A percentile compares a stretch with the other conserved stretches of the same genome.
Conservation (phyloP, 345 rosid genomes). For the Acer yangbiense region DNA sequence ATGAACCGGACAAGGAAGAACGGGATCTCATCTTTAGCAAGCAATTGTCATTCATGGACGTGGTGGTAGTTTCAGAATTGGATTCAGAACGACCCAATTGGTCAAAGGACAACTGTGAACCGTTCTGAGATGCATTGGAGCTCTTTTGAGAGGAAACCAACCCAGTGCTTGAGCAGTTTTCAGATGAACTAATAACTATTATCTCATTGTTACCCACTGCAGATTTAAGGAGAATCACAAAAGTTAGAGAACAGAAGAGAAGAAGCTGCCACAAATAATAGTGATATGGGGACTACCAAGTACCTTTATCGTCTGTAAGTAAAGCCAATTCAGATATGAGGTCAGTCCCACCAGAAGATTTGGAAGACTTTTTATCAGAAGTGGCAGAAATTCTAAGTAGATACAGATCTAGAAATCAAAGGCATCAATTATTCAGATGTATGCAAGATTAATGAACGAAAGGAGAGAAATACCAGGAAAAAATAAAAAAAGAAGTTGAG, state of each 20-base stretch:
- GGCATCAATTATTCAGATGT: conserved; percentile 18
- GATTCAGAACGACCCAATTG: conserved; percentile 45
- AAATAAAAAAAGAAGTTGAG: background rate
- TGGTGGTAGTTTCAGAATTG: conserved; percentile 48
- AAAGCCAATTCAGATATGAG: conserved; percentile 42
- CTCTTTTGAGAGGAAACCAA: conserved; percentile 41
- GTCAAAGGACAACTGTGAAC: conserved; percentile 41
- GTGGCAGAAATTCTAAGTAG: conserved; percentile 36
- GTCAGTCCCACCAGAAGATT: conserved; percentile 37
- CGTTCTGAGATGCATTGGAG: conserved; percentile 46
- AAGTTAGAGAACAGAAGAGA: conserved; percentile 13
- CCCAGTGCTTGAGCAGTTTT: conserved; percentile 37
- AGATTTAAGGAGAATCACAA: conserved; percentile 28
- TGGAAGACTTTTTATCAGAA: conserved; percentile 32
- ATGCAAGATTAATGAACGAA: conserved; percentile 3
- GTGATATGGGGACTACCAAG: conserved; percentile 17
- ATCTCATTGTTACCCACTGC: conserved; percentile 52
- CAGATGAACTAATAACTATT: conserved; percentile 47
- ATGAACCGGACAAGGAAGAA: conserved; percentile 54
- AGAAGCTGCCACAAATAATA: conserved; percentile 12
- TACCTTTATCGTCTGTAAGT: conserved; percentile 53
- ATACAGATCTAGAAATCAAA: conserved; percentile 53
- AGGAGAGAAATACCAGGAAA: background rate
- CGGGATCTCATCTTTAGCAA: conserved; percentile 42
- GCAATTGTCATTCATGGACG: conserved; percentile 43